Evolutionary conservation across 331 rosid species (phyloP).

Genomic region (Quercus phellos): DNA sequence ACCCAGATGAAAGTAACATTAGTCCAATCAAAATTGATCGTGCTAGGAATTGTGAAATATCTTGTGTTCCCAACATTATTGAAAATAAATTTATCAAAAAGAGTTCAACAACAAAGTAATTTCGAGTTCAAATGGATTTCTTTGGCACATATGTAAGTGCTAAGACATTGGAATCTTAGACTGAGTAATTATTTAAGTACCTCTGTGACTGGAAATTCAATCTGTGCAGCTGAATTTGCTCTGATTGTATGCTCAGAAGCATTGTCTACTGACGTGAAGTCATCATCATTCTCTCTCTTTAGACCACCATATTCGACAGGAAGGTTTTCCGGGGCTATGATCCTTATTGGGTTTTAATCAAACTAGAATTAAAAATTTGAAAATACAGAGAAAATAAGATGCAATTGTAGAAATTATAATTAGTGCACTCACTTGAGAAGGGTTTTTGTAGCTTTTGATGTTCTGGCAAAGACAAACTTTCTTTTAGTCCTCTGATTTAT

Average conservation of each 20-base stretch:
- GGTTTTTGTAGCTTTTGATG: slow-evolving; percentile 50
- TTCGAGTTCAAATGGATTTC: not conserved
- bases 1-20: too few species aligned
- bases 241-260: slow-evolving; percentile 36
- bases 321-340: slow-evolving; percentile 64
- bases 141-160: not conserved
- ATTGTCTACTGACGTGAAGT: slow-evolving; percentile 52
- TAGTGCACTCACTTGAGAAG: slow-evolving; percentile 66
- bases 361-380: slow-evolving; percentile 5
- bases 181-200: slow-evolving; percentile 17
- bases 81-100: not conserved
- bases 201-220: slow-evolving; percentile 56
- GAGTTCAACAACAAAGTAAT: not conserved
- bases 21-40: too few species aligned
- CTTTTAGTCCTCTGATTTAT: slow-evolving; percentile 39
- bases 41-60: too few species aligned
- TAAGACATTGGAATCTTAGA: not conserved
- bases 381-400: not conserved
- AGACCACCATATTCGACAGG: slow-evolving; percentile 80
- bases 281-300: slow-evolving; percentile 54
- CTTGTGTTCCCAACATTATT: too few species aligned
- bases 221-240: slow-evolving; percentile 30
- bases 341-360: slow-evolving; percentile 31
- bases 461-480: slow-evolving; percentile 57
- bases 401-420: not conserved